Evolutionary conservation across 441 rosid genomes (phyloP), one percentile per base, ranked within the genome.

Genomic region (Pelargonium fulgidum): DNA sequence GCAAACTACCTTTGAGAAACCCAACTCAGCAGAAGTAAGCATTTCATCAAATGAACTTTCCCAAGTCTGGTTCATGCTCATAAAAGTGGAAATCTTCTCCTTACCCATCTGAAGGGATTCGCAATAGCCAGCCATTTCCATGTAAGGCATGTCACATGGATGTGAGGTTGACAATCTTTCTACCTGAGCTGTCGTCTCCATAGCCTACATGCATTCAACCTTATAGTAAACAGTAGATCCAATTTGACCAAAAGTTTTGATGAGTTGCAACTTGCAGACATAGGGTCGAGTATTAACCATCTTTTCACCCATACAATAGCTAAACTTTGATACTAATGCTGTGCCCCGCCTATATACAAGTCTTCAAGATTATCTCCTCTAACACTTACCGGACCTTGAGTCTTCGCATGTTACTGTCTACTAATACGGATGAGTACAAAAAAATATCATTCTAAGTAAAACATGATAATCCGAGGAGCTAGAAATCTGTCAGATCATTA

Each of bases 71-170:
- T 81, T 81, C 54, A 73, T 66, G 62, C 76, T 77, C 85, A 92
- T 78, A 79, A 87, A 77, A 69, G 77, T 81, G 66, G 78, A 79
- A 91, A 92, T 90, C 83, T 84, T 81, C 77, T 87, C 90, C 78
- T 90, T 92, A 69, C 90, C 98, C 66, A 73, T 71, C n/a, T 83
- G 79, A 78, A 92, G 91, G 44, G 95, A 94, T 72, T 90, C 98
- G 29, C 98, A 89, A 48, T 90, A 87, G 54, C 86, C 87, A 10
- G 93, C 95, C 89, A 92, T 87, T 74, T 92, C 90, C 72, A 78
- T 78, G 74, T 88, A 89, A 47, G 95, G 86, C 85, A 85, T 80
- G 79, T 84, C 85, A 66, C 84, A 81, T 19, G 89, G 85, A 52
- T 83, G 70, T 52, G 93, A 82, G 63, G 82, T 82, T 52, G 96